Evolutionary conservation across 139 green algal species (phyloP).

Genomic region (Tetratostichococcus sp.): DNA sequence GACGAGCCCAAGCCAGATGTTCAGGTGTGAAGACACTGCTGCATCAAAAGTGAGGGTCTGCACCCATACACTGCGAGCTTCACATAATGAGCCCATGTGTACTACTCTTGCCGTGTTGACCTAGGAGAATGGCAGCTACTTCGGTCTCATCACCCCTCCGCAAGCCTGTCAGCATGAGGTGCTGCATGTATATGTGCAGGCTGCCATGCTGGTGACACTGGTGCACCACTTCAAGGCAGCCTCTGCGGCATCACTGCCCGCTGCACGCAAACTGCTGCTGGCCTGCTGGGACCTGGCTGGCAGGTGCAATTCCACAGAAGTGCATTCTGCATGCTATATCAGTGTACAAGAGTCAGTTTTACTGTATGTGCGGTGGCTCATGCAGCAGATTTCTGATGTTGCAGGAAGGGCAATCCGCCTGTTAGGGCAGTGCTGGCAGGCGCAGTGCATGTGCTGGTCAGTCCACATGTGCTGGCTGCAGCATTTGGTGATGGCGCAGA

Average conservation of each 20-base stretch:
- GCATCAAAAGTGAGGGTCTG: too few relatives aligned
- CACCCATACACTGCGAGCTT: too few relatives aligned
- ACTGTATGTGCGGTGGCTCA: too few relatives aligned
- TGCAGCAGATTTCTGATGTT: neutral
- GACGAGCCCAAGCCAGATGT: neutral
- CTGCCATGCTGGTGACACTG: neutral
- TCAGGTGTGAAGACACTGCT: neutral
- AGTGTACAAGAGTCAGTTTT: too few relatives aligned
- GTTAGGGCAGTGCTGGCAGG: neutral
- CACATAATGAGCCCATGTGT: too few relatives aligned
- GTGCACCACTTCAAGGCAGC: neutral
- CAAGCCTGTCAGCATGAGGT: too few relatives aligned
- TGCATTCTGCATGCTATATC: too few relatives aligned
- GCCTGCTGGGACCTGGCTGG: neutral
- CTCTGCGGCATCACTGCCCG: neutral
- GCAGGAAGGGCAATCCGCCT: neutral
- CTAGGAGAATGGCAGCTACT: too few relatives aligned
- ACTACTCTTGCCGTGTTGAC: too few relatives aligned
- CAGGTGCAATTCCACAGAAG: neutral
- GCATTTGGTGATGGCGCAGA: neutral
- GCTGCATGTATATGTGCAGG: too few relatives aligned
- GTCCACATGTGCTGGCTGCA: constrained; percentile 11
- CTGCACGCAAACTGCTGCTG: constrained; percentile 2
- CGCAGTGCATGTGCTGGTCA: neutral
- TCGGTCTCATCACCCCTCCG: too few relatives aligned